Percentiles rank a stretch among this genome's conserved stretches.
Evolutionary conservation across 306 rosid species (phyloP).

Genomic region (Pueraria montana): DNA sequence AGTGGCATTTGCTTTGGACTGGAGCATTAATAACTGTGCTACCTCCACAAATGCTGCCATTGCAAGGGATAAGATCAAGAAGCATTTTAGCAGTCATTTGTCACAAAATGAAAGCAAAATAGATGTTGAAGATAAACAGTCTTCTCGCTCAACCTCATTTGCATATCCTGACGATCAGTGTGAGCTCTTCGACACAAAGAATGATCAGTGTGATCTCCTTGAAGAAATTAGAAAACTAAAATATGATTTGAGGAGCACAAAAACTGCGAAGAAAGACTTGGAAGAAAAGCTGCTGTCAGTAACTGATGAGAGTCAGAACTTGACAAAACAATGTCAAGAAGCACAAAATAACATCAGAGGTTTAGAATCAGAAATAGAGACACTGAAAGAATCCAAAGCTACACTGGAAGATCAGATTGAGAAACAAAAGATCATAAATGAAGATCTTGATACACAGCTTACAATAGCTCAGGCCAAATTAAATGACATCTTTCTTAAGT

Average conservation of each 20-base stretch:
- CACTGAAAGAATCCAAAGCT: constrained; percentile 59
- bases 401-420: constrained; percentile 65
- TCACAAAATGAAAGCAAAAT: constrained; percentile 46
- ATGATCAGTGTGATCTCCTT: constrained; percentile 48
- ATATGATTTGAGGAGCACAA: constrained; percentile 62
- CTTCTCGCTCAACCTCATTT: constrained; percentile 48
- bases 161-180: constrained; percentile 53
- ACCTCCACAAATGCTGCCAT: constrained; percentile 60
- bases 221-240: constrained; percentile 64
- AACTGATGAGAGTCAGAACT: constrained; percentile 55
- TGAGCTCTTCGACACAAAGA: constrained; percentile 44
- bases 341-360: constrained; percentile 63
- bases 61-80: constrained; percentile 72
- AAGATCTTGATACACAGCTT: constrained; percentile 82
- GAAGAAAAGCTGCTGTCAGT: constrained; percentile 60
- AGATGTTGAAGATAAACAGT: constrained; percentile 48
- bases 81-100: constrained; percentile 59
- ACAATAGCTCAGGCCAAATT: constrained; percentile 62
- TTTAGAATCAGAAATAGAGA: constrained; percentile 66
- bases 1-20: constrained; percentile 67
- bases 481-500: constrained; percentile 66
- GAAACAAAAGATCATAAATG: constrained; percentile 65
- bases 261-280: constrained; percentile 58
- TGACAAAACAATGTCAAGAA: constrained; percentile 67
- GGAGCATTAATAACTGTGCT: constrained; percentile 69